phyloP scores from a whole-genome alignment of 2,329 filamentous ascomycete species.

The Chaetomiaceae sp. region DNA sequence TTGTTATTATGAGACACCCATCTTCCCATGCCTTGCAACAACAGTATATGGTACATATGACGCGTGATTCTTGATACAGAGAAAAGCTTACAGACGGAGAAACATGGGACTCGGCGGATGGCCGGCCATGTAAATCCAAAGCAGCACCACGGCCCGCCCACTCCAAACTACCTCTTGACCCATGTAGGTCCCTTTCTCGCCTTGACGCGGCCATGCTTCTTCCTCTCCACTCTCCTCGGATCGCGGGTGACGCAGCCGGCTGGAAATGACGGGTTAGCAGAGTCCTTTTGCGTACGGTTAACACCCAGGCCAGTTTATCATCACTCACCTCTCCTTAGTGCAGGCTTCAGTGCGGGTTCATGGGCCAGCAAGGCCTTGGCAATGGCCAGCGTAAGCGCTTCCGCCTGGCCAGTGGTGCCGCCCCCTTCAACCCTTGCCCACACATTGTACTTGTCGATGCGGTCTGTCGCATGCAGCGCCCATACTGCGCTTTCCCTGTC shows the following conservation, averaged over 20 bases:
- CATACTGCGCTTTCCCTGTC: conserved; percentile 93
- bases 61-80: conserved; percentile 21
- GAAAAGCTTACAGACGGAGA: conserved; percentile 17
- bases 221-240: conserved; percentile 88
- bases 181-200: conserved; percentile 96
- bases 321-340: conserved; percentile 77
- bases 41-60: conserved; percentile 24
- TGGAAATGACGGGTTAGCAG: conserved; percentile 48
- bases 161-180: conserved; percentile 69
- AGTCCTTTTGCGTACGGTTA: conserved; percentile 8
- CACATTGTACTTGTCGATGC: conserved; percentile 95
- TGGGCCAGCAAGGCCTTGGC: conserved; percentile 84
- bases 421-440: conserved; percentile 83
- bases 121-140: conserved; percentile 18
- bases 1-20: too few species aligned
- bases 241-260: conserved; percentile 92
- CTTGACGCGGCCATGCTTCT: conserved; percentile 95
- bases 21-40: conserved; percentile 17
- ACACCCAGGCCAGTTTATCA: conserved; percentile 8
- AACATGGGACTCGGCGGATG: background rate
- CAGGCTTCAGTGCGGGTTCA: conserved; percentile 85
- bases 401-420: conserved; percentile 90
- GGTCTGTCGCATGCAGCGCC: conserved; percentile 76
- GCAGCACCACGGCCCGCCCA: conserved; percentile 7
- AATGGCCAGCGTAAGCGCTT: conserved; percentile 86